Conservation (phyloP, 2,329 filamentous ascomycete species). For the Talaromyces sp. region DNA sequence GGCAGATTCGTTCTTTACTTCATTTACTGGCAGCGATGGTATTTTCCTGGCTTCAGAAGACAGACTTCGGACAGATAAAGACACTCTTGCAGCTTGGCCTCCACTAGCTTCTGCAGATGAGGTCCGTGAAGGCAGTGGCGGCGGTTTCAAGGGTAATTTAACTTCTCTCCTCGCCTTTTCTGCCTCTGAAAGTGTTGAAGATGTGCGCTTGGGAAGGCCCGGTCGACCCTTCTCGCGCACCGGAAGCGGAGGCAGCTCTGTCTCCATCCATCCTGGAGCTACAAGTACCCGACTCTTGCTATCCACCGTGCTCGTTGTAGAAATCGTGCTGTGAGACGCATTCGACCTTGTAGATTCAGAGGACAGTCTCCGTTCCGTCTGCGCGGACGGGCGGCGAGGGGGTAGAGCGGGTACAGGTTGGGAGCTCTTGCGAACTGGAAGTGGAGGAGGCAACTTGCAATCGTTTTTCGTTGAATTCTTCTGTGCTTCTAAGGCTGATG, state of each 20-base stretch:
- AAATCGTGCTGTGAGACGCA: conserved; percentile 51
- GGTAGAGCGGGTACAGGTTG: conserved; percentile 48
- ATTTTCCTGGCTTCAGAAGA: conserved; percentile 11
- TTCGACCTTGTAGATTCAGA: conserved; percentile 53
- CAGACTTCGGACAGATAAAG: conserved; percentile 6
- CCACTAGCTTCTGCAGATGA: conserved; percentile 6
- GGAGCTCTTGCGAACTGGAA: conserved; percentile 46
- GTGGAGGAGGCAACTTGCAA: conserved; percentile 38
- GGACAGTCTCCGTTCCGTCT: conserved; percentile 40
- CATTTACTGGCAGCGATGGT: conserved; percentile 15
- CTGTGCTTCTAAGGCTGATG: conserved; percentile 30
- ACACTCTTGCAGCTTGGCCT: background rate
- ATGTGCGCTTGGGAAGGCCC: conserved; percentile 23
- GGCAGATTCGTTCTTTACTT: conserved; percentile 19
- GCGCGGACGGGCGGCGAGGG: conserved; percentile 40
- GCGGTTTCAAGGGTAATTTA: conserved; percentile 6
- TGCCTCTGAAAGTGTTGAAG: conserved; percentile 13
- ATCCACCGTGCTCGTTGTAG: conserved; percentile 39
- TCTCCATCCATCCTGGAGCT: conserved; percentile 57
- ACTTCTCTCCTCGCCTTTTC: conserved; percentile 8
- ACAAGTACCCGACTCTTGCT: conserved; percentile 40
- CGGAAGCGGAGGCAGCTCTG: conserved; percentile 54
- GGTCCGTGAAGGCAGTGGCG: conserved; percentile 13
- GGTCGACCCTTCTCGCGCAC: conserved; percentile 33
- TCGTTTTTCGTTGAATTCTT: conserved; percentile 20